These are phyloP conservation scores for Lactarius tabidus DNA, from an alignment of 768 basidiomycete species.

Conservation along the genomic window DNA sequence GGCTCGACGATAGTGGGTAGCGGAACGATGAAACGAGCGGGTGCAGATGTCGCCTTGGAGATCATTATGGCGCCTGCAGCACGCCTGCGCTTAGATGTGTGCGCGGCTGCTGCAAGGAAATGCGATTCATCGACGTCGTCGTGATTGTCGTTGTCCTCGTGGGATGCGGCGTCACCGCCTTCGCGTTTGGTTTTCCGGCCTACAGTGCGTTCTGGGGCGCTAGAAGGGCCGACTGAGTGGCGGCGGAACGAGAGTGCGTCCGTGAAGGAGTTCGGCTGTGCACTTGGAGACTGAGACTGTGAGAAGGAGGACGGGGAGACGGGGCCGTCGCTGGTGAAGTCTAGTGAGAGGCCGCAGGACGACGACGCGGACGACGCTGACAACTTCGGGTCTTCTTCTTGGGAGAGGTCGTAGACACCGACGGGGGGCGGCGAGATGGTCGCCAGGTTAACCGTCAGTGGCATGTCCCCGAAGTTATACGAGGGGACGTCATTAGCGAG, in stretches of 20 bases:
- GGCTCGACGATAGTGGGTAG: slow-evolving; percentile 2
- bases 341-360: not conserved
- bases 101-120: not conserved
- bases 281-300: not conserved
- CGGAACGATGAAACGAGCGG: not conserved
- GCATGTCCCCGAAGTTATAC: not conserved
- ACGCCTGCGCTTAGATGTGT: slow-evolving; percentile 1
- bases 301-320: not conserved
- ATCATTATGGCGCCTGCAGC: not conserved
- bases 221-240: slow-evolving; percentile 1
- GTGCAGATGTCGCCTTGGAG: not conserved
- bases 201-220: not conserved
- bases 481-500: not conserved
- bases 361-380: not conserved
- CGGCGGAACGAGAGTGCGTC: not conserved
- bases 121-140: not conserved
- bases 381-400: not conserved
- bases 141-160: too few relatives aligned
- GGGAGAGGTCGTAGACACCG: not conserved
- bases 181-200: slow-evolving; percentile 2
- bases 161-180: not conserved
- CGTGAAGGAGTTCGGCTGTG: not conserved
- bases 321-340: not conserved
- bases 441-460: not conserved
- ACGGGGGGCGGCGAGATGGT: not conserved